These are phyloP conservation scores for Vanrija humicola DNA, from an alignment of 1,284 basidiomycete genomes.

Conservation along the genomic window DNA sequence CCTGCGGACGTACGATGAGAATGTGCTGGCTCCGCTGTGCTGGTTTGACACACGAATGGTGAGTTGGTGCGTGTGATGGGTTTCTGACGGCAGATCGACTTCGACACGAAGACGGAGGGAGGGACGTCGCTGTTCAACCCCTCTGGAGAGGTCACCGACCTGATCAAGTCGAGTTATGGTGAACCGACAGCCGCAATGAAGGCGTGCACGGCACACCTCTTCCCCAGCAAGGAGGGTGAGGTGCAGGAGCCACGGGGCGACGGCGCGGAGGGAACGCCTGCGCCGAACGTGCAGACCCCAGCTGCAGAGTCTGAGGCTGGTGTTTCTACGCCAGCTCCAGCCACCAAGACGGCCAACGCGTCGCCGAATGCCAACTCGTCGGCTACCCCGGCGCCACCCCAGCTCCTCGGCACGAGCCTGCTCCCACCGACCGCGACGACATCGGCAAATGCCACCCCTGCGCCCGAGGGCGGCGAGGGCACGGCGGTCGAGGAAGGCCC, in stretches of 20 bases:
- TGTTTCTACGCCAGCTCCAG: not conserved
- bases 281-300: not conserved
- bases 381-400: not conserved
- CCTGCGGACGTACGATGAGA: constrained; percentile 89
- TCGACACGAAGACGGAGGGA: constrained; percentile 63
- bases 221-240: constrained; percentile 40
- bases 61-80: constrained; percentile 59
- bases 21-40: constrained; percentile 90
- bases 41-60: constrained; percentile 89
- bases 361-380: not conserved
- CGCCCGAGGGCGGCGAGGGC: constrained; percentile 8
- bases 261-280: constrained; percentile 4
- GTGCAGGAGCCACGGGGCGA: not conserved
- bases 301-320: not conserved
- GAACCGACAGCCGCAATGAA: constrained; percentile 72
- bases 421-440: constrained; percentile 10
- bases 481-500: constrained; percentile 7
- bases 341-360: not conserved
- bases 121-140: constrained; percentile 30
- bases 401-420: not conserved
- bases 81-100: constrained; percentile 59
- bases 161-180: constrained; percentile 43
- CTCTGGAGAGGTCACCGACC: constrained; percentile 42
- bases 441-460: constrained; percentile 14
- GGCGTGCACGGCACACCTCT: constrained; percentile 76